phyloP scores from a whole-genome alignment of 192 early-diverging fungal genomes.

The Diversispora eburnea region DNA sequence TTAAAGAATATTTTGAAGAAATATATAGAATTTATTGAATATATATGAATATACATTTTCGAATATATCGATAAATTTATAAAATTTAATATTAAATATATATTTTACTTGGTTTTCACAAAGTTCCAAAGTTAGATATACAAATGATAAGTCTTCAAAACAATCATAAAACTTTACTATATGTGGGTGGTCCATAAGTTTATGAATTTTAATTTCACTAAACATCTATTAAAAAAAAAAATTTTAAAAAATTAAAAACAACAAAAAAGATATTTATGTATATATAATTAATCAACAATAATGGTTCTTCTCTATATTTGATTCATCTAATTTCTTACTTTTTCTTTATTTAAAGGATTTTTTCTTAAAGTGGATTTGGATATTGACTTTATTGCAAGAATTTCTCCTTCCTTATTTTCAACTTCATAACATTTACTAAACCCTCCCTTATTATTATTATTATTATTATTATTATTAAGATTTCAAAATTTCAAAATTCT shows the following conservation, averaged over 20 bases:
- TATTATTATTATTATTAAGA: background rate
- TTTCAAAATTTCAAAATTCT: background rate
- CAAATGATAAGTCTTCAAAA: constrained; percentile 85
- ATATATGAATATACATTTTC: background rate
- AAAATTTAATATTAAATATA: too few relatives aligned
- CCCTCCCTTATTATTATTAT: constrained; percentile 61
- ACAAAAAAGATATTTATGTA: background rate
- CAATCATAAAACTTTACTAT: constrained; percentile 77
- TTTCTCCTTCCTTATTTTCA: constrained; percentile 39
- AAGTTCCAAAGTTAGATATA: constrained; percentile 90
- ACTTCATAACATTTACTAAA: constrained; percentile 86
- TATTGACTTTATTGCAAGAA: constrained; percentile 64
- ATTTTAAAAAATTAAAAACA: background rate
- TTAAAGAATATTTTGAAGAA: background rate
- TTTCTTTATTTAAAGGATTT: constrained; percentile 40
- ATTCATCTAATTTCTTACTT: constrained; percentile 30
- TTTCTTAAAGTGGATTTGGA: constrained; percentile 44
- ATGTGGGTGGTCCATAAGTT: constrained; percentile 63
- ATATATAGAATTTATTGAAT: background rate
- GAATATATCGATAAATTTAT: background rate
- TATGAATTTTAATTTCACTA: constrained; percentile 79
- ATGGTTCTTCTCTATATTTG: too few relatives aligned
- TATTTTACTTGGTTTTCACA: constrained; percentile 74
- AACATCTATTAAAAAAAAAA: constrained; percentile 46
- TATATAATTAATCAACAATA: background rate